These are phyloP conservation scores for Lipomyces yamadae DNA, from an alignment of 805 yeast species.

Conservation along the genomic window DNA sequence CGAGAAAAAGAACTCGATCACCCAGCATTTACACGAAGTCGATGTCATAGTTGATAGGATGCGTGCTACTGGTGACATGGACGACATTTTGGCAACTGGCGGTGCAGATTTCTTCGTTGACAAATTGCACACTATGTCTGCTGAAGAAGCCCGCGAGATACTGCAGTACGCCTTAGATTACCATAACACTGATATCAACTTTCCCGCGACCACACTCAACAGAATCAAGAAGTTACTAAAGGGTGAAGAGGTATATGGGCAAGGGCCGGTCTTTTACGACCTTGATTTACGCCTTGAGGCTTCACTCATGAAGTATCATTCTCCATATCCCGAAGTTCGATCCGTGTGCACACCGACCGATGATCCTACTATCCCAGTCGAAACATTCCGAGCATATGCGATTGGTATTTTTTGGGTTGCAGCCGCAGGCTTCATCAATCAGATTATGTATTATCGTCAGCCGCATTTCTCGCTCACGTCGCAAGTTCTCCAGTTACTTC, in stretches of 20 bases:
- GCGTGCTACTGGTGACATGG: conserved; percentile 35
- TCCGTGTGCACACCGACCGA: conserved; percentile 44
- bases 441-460: conserved; percentile 60
- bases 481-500: conserved; percentile 61
- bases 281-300: conserved; percentile 52
- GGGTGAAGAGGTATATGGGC: conserved; percentile 41
- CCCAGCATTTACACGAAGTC: conserved; percentile 13
- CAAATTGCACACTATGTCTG: conserved; percentile 47
- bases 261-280: conserved; percentile 27
- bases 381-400: conserved; percentile 60
- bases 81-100: conserved; percentile 27
- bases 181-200: conserved; percentile 53
- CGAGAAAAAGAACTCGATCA: conserved; percentile 17
- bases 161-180: conserved; percentile 48
- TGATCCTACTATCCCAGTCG: conserved; percentile 53
- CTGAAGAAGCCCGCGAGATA: conserved; percentile 48
- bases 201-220: conserved; percentile 49
- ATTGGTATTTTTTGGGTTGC: conserved; percentile 58
- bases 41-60: conserved; percentile 28
- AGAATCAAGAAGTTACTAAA: conserved; percentile 43
- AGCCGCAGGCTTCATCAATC: conserved; percentile 61
- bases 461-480: conserved; percentile 59
- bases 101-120: conserved; percentile 50
- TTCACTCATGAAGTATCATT: conserved; percentile 50
- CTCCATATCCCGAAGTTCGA: conserved; percentile 65